Percentiles rank a stretch among this genome's conserved stretches.
These are phyloP conservation scores for Fraxinus excelsior DNA, from an alignment of 257 asterid genomes.

Conservation along the genomic window DNA sequence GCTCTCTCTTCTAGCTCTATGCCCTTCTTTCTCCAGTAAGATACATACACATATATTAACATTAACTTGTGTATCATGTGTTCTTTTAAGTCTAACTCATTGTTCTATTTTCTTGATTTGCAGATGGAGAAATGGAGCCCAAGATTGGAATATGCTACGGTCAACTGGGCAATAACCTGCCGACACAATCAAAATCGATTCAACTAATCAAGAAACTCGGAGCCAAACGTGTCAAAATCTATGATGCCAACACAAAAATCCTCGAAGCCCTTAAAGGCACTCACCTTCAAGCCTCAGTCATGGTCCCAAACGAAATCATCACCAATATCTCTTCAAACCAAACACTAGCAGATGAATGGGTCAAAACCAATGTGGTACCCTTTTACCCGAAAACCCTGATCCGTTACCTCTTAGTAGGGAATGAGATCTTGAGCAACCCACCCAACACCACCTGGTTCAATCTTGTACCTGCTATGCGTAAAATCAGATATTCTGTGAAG, in stretches of 20 bases:
- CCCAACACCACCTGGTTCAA: constrained; percentile 79
- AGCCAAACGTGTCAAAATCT: constrained; percentile 76
- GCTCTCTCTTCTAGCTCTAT: constrained; percentile 26
- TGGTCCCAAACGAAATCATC: constrained; percentile 82
- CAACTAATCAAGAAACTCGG: constrained; percentile 57
- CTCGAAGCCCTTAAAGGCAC: constrained; percentile 63
- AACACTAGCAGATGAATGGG: constrained; percentile 75
- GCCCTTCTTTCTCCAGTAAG: constrained; percentile 41
- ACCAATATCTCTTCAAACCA: constrained; percentile 66
- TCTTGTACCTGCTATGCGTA: constrained; percentile 86
- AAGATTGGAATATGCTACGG: constrained; percentile 87
- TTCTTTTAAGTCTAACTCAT: not conserved
- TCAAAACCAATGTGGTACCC: constrained; percentile 56
- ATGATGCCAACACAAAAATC: constrained; percentile 65
- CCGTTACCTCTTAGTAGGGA: constrained; percentile 89
- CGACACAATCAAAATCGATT: constrained; percentile 52
- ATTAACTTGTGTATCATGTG: not conserved
- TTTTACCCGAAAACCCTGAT: constrained; percentile 70
- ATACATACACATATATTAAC: not conserved
- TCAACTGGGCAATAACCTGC: constrained; percentile 86
- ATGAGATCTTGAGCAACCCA: constrained; percentile 75
- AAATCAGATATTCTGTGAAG: constrained; percentile 59
- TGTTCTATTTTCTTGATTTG: not conserved
- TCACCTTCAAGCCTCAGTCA: constrained; percentile 68
- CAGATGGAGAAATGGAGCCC: constrained; percentile 58